Conservation (phyloP, 805 yeast genomes). For the Kodamaea kakaduensis region DNA sequence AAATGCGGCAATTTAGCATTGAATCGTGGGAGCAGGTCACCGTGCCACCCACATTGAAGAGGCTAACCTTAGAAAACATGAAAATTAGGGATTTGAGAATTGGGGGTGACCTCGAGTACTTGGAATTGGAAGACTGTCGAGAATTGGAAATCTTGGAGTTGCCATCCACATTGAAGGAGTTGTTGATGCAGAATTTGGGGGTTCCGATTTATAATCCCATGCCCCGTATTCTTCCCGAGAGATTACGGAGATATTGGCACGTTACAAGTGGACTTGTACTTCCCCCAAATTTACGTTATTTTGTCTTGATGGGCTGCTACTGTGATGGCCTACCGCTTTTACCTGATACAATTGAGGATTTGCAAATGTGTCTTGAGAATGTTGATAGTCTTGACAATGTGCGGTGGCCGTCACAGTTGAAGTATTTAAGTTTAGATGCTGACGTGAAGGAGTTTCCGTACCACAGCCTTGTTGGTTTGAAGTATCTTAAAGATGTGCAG, state of each 20-base stretch:
- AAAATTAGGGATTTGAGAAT: not conserved
- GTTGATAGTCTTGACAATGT: not conserved
- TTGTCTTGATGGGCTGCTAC: not conserved
- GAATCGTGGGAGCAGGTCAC: not conserved
- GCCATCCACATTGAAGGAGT: not conserved
- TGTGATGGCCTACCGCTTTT: not conserved
- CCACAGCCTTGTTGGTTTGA: not conserved
- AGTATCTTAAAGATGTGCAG: not conserved
- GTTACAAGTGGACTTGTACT: not conserved
- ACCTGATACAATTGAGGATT: not conserved
- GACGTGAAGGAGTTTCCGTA: not conserved
- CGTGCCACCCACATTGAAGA: not conserved
- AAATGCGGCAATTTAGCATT: not conserved
- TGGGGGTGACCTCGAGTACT: not conserved
- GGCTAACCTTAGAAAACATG: not conserved
- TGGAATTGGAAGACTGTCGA: not conserved
- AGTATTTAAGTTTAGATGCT: not conserved
- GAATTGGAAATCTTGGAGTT: not conserved
- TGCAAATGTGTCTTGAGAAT: not conserved
- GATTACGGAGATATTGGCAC: not conserved
- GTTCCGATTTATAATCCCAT: not conserved
- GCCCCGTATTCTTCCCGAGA: not conserved
- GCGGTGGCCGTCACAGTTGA: constrained; percentile 1
- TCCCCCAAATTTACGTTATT: not conserved
- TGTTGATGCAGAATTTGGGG: no score